Evolutionary conservation across 23 red algal species (phyloP), one percentile per base, ranked within the genome.

Genomic region (Gracilaria caudata): DNA sequence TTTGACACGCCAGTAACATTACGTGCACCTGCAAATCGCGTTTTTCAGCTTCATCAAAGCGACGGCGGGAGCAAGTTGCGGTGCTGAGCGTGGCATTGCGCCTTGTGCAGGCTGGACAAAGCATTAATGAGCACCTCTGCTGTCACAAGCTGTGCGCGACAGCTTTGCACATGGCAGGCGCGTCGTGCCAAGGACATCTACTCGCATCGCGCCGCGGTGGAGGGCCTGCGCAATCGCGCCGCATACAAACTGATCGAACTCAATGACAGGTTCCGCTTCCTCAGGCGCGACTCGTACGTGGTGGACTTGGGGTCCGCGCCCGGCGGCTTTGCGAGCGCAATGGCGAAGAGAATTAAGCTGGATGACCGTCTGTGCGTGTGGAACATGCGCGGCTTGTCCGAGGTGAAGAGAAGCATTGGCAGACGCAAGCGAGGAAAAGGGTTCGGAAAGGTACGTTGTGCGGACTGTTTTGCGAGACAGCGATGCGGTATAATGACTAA

Each of bases 231-330:
- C 54, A 70, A 63, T 49, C 88, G 94, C 46, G 94, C 94, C 17
- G 94, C 94, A 35, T 96, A 75, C 79, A 96, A 96, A 74, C 83
- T 96, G 3, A 47, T 71, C 4, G 88, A 92, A 37, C 92, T 96
- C 8, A 74, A 92, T 14, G 68, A 92, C 17, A 63, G 57, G 30
- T 80, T 51, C 37, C 71, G 49, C 47, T 58, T 51, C 20, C 88
- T 95, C 20, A 66, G 83, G n/a, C 86, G 75, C 35, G 77, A 78
- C 41, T 72, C 94, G 1, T 65, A 56, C 37, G 94, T 96, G 25
- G 83, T 96, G 23, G 94, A 96, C 55, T 63, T 96, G 44, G 94
- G 94, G 23, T 79, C 94, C 12, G 81, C 94, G n/a, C 94, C 94
- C 7, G 94, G 94, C 68, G 94, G 94, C 20, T 96, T 90, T 73